Evolutionary conservation across 2,329 filamentous ascomycete species (phyloP).

Genomic region (Pleurostoma richardsiae): DNA sequence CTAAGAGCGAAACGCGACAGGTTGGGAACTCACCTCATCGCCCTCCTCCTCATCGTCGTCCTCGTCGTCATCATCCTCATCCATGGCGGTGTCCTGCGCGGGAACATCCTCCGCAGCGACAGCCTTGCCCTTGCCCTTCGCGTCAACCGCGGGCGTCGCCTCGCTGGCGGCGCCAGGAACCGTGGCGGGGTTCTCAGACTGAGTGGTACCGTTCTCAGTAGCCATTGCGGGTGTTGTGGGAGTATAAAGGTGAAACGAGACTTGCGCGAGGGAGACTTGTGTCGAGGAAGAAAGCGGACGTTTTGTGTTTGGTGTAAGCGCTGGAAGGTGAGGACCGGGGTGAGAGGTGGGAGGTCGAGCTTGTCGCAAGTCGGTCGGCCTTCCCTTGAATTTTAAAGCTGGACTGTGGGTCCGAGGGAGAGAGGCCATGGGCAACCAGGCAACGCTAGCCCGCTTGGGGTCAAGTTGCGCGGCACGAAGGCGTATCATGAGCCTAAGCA

Average conservation of each 20-base stretch:
- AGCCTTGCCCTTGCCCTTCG: slow-evolving; percentile 74
- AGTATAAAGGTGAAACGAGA: slow-evolving; percentile 3
- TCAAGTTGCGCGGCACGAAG: too few relatives aligned
- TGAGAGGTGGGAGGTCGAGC: slow-evolving; percentile 7
- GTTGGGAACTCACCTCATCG: slow-evolving; percentile 16
- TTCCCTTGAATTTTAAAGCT: slow-evolving; percentile 2
- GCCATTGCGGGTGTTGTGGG: slow-evolving; percentile 35
- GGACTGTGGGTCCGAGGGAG: neutral
- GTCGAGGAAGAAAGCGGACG: neutral
- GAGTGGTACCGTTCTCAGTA: slow-evolving; percentile 41
- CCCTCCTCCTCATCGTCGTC: slow-evolving; percentile 54
- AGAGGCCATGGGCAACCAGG: too few relatives aligned
- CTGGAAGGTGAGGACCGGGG: slow-evolving; percentile 6
- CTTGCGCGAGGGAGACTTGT: neutral
- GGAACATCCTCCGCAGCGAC: slow-evolving; percentile 40
- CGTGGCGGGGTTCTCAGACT: slow-evolving; percentile 38
- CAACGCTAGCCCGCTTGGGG: too few relatives aligned
- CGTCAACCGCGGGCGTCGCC: slow-evolving; percentile 30
- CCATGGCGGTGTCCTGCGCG: slow-evolving; percentile 61
- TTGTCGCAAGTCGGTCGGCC: slow-evolving; percentile 6
- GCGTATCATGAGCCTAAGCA: too few relatives aligned
- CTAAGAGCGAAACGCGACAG: slow-evolving; percentile 1
- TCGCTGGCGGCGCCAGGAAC: slow-evolving; percentile 24
- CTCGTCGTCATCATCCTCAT: slow-evolving; percentile 68
- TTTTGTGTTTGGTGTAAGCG: slow-evolving; percentile 1